phyloP scores from a whole-genome alignment of 192 early-diverging fungal species.

The Geosiphon pyriformis region DNA sequence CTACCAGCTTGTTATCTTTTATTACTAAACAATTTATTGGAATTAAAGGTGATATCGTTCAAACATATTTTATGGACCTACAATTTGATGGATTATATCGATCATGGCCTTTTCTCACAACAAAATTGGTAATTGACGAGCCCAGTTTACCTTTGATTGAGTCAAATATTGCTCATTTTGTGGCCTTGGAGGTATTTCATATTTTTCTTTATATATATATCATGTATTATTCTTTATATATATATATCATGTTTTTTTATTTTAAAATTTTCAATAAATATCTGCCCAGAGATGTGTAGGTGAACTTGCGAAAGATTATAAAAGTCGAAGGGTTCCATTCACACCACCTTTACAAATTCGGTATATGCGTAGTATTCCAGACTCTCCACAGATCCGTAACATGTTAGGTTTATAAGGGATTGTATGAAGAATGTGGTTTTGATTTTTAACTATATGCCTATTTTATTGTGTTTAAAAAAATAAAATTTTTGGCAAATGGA shows the following conservation, averaged over 20 bases:
- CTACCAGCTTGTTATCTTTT: slow-evolving; percentile 5
- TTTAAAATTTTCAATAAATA: slow-evolving; percentile 11
- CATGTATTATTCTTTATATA: neutral
- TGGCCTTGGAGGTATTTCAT: slow-evolving; percentile 20
- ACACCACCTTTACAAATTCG: slow-evolving; percentile 19
- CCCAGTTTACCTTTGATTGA: slow-evolving; percentile 14
- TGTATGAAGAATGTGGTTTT: neutral
- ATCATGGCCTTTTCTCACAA: slow-evolving; percentile 22
- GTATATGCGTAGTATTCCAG: slow-evolving; percentile 16
- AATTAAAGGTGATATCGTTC: slow-evolving; percentile 24
- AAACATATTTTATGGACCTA: slow-evolving; percentile 23
- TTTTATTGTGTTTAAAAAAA: no score
- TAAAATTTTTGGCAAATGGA: no score
- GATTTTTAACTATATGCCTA: no score
- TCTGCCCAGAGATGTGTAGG: slow-evolving; percentile 8
- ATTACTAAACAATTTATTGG: slow-evolving; percentile 20
- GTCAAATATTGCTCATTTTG: slow-evolving; percentile 16
- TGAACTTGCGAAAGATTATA: slow-evolving; percentile 21
- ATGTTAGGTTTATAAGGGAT: slow-evolving; percentile 6
- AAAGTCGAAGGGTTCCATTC: slow-evolving; percentile 5
- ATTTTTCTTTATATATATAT: no score
- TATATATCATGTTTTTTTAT: neutral
- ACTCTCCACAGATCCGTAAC: slow-evolving; percentile 10
- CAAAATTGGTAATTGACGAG: slow-evolving; percentile 21
- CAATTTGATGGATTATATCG: slow-evolving; percentile 23